Evolutionary conservation across 768 basidiomycete species (phyloP), one percentile per base, ranked within the genome.

Genomic region (Amyloporia xantha): DNA sequence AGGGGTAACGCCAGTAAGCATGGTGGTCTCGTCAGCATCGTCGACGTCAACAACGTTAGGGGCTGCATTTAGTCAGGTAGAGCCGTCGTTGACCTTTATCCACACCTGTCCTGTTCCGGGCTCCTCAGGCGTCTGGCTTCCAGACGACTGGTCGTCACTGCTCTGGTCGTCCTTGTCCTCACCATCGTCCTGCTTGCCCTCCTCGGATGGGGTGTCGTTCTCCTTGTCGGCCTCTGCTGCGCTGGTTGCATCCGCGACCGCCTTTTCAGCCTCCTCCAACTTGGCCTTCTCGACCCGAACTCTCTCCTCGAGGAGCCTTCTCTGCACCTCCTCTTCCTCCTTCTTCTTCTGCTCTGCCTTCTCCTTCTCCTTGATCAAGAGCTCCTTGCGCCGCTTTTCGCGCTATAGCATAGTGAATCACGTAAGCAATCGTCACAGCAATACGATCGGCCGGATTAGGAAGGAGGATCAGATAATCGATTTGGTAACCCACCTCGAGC

Each of bases 341-440:
- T 82, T 81, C 66, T 81, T 79, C 63, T 85, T 80, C 44, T 76
- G 70, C 61, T 78, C 80, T 43, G 77, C 76, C 65, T 82, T 79
- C 59, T 75, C 74, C 50, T 75, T 74, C 57, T 76, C 77, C 62
- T 78, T 81, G 48, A 69, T 62, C 3, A 66, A 46, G 20, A 66
- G 55, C 28, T 74, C 73, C 49, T 71, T 69, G 47, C 71, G 69
- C 46, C 75, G 71, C 41, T 68, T 70, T 54, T 73, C 71, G 54
- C 68, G 68, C 72, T 74, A 44, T 43, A 44, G 48, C 52, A 40
- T 52, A 55, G 23, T 40, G 27, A 25, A 40, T 36, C 44, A 20
- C 49, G 19, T 25, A 41, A 51, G n/a, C n/a, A 25, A 41, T 47
- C 30, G 50, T 26, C 36, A 24, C 43, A 49, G 48, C 43, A 49